These are phyloP conservation scores for Auriscalpium orientale DNA, from an alignment of 768 basidiomycete species.

Conservation along the genomic window DNA sequence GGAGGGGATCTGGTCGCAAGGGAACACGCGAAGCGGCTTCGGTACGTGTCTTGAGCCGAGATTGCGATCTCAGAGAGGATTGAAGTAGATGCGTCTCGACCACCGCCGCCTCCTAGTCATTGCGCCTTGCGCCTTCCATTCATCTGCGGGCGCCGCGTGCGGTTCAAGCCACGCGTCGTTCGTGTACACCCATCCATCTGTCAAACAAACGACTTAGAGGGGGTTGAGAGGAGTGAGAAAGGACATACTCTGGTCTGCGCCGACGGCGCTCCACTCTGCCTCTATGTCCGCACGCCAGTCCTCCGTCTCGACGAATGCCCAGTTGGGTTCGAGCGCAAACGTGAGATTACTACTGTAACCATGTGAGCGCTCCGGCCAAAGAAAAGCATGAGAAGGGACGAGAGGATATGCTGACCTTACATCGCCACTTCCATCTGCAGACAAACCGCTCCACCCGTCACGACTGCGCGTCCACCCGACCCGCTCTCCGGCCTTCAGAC, in stretches of 20 bases:
- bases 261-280: slow-evolving; percentile 45
- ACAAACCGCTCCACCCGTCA: slow-evolving; percentile 63
- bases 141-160: slow-evolving; percentile 30
- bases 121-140: slow-evolving; percentile 33
- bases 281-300: slow-evolving; percentile 66
- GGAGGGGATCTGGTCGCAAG: too few relatives aligned
- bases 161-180: slow-evolving; percentile 68
- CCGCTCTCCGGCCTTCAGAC: slow-evolving; percentile 38
- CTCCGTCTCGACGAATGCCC: slow-evolving; percentile 70
- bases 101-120: slow-evolving; percentile 65
- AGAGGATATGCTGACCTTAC: slow-evolving; percentile 48
- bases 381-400: background rate
- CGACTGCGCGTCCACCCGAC: slow-evolving; percentile 62
- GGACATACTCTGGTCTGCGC: slow-evolving; percentile 29
- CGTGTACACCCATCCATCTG: slow-evolving; percentile 79
- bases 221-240: background rate
- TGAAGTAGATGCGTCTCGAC: slow-evolving; percentile 57
- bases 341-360: slow-evolving; percentile 66
- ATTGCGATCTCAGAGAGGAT: background rate
- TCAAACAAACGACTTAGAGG: slow-evolving; percentile 12
- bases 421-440: slow-evolving; percentile 36
- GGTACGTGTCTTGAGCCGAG: too few relatives aligned
- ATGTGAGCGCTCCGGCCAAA: slow-evolving; percentile 2
- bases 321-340: slow-evolving; percentile 67
- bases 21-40: too few relatives aligned